phyloP scores from a whole-genome alignment of 495 filamentous ascomycete genomes.

The Choiromyces venosus region DNA sequence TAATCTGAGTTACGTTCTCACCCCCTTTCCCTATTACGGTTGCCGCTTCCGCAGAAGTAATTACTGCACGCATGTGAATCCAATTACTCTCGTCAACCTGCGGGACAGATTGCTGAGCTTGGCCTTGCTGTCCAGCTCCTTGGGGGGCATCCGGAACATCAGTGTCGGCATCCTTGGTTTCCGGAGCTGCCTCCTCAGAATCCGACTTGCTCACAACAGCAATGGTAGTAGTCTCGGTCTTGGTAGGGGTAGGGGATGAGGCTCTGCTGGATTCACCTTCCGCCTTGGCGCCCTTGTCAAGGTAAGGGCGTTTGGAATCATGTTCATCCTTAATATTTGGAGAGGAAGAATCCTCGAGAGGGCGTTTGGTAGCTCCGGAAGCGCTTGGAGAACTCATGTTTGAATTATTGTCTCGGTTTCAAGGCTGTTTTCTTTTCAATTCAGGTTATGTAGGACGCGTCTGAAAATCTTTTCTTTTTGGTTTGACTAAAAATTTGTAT shows the following conservation, averaged over 20 bases:
- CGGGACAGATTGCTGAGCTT: constrained; percentile 50
- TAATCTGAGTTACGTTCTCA: constrained; percentile 94
- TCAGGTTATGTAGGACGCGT: constrained; percentile 37
- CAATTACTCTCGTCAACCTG: constrained; percentile 84
- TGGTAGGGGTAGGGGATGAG: constrained; percentile 42
- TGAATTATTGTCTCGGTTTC: constrained; percentile 31
- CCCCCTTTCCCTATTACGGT: constrained; percentile 98
- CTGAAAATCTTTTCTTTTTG: constrained; percentile 43
- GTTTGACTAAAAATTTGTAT: constrained; percentile 42
- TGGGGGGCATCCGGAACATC: constrained; percentile 69
- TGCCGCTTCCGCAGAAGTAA: constrained; percentile 92
- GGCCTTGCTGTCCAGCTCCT: constrained; percentile 47
- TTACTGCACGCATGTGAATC: constrained; percentile 94
- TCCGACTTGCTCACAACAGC: constrained; percentile 40
- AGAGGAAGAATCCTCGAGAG: constrained; percentile 92
- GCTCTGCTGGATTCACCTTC: constrained; percentile 44
- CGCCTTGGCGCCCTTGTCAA: constrained; percentile 64
- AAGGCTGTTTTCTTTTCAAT: constrained; percentile 41
- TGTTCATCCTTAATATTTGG: constrained; percentile 85
- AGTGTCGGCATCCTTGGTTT: constrained; percentile 57
- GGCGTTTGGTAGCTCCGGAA: constrained; percentile 71
- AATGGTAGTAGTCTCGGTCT: constrained; percentile 41
- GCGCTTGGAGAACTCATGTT: constrained; percentile 52
- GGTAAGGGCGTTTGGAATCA: constrained; percentile 91
- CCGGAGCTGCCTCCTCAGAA: constrained; percentile 51